Conservation (phyloP, 2,329 filamentous ascomycete genomes). For the Aspergillus aculeatus region DNA sequence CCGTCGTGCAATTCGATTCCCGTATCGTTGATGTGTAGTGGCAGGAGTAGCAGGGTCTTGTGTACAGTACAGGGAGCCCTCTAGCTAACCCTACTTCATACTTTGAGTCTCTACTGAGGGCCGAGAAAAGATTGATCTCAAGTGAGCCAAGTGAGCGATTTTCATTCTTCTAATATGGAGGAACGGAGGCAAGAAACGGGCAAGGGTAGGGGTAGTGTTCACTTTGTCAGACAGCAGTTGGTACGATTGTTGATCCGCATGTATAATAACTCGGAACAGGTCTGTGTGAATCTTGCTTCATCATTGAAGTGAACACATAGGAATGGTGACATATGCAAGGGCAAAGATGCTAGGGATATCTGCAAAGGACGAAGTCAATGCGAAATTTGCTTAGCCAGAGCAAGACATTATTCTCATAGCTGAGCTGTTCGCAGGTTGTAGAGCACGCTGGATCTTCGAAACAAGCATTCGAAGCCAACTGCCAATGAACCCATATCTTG, state of each 20-base stretch:
- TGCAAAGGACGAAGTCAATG: not conserved
- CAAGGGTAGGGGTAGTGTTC: slow-evolving; percentile 17
- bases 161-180: not conserved
- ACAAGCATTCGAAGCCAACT: not conserved
- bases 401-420: not conserved
- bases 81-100: not conserved
- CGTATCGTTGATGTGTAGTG: not conserved
- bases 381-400: not conserved
- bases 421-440: not conserved
- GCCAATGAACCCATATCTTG: not conserved
- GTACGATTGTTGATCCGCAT: slow-evolving; percentile 47
- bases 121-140: not conserved
- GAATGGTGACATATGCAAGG: slow-evolving; percentile 3
- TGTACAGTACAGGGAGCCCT: not conserved
- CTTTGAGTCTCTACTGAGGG: not conserved
- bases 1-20: not conserved
- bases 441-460: not conserved
- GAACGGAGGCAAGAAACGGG: not conserved
- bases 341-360: not conserved
- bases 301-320: slow-evolving; percentile 41
- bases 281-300: slow-evolving; percentile 57
- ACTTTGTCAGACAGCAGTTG: slow-evolving; percentile 50
- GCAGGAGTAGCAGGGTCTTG: not conserved
- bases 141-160: no score
- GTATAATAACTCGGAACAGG: slow-evolving; percentile 66